phyloP scores from a whole-genome alignment of 345 rosid genomes.

The Arabidopsis thaliana region TAIR10.1 NC_003075.7:5768001-5768500 shows the following conservation, averaged over 20 bases:
- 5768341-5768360: slow-evolving; percentile 57
- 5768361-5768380: slow-evolving; percentile 52
- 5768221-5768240: slow-evolving; percentile 68
- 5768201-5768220: slow-evolving; percentile 66
- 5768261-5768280: too few species aligned
- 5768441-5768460: slow-evolving; percentile 46
- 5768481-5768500: slow-evolving; percentile 80
- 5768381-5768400: slow-evolving; percentile 59
- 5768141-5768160: slow-evolving; percentile 56
- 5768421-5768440: slow-evolving; percentile 46
- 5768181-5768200: slow-evolving; percentile 82
- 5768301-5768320: neutral
- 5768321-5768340: slow-evolving; percentile 50
- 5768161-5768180: slow-evolving; percentile 54
- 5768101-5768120: slow-evolving; percentile 58
- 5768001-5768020: neutral
- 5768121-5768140: slow-evolving; percentile 88
- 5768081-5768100: slow-evolving; percentile 50
- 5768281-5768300: too few species aligned
- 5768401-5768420: slow-evolving; percentile 73
- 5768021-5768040: neutral
- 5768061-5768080: slow-evolving; percentile 70
- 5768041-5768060: neutral
- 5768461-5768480: slow-evolving; percentile 49
- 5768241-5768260: neutral